Evolutionary conservation across 163 green algal genomes (phyloP), one percentile per base, ranked within the genome.

Genomic region (Scenedesmus sp.): DNA sequence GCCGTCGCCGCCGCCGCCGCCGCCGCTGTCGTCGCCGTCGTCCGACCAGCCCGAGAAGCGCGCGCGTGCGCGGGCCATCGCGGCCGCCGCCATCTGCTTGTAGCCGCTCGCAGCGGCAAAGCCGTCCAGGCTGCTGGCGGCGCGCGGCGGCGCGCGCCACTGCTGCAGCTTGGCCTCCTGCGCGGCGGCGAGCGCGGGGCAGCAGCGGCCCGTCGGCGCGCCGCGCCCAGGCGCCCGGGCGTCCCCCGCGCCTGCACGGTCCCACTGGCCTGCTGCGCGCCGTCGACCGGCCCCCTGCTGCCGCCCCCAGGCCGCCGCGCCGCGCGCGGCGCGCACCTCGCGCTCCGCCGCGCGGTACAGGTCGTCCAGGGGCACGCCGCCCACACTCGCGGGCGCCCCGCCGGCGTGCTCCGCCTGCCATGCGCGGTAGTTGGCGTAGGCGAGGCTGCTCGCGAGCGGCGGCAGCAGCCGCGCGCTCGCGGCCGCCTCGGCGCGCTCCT

Each of bases 111-210:
- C 22, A 2, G 44, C 28, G 31, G 57, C 72, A 62, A 70, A 70
- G 20, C 29, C 36, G 45, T 70, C 72, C 1, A 80, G 18, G 31
- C 45, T 71, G 60, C 60, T 70, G 26, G 3, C 13, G 18, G 28
- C 29, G 18, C 47, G 44, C 47, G 64, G 47, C n/a, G 42, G 31
- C 6, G 26, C 34, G 13, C 72, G 72, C 57, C 58, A 78, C 47
- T 70, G 60, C 31, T 72, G 60, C 29, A 80, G 47, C 72, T 80
- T 80, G 18, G 51, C 45, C 34, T 80, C 72, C 72, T 80, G 60
- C 6, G 15, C 39, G 2, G 22, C 6, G 26, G 0, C 29, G 4
- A n/a, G 26, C n/a, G n/a, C n/a, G n/a, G n/a, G n/a, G n/a, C n/a
- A n/a, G n/a, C n/a, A n/a, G n/a, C n/a, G n/a, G n/a, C n/a, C n/a